These are phyloP conservation scores for Collybia sp. DNA, from an alignment of 768 basidiomycete genomes.

Conservation along the genomic window DNA sequence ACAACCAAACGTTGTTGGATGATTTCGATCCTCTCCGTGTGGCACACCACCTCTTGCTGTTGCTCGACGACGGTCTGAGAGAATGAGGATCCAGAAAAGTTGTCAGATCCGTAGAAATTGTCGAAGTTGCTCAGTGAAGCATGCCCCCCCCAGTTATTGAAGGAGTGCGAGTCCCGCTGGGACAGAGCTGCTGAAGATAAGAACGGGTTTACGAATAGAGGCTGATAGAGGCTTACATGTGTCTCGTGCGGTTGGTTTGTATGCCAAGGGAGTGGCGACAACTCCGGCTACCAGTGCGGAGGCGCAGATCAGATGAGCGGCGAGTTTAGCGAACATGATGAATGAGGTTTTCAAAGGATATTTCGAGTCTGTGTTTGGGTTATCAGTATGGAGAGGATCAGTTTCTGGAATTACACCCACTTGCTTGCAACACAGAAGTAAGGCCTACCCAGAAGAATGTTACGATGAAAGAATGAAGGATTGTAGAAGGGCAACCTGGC, in stretches of 20 bases:
- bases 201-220: not conserved
- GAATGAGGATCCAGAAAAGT: conserved; percentile 35
- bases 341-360: conserved; percentile 13
- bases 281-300: conserved; percentile 24
- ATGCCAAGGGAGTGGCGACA: conserved; percentile 24
- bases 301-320: conserved; percentile 22
- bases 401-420: conserved; percentile 9
- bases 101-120: conserved; percentile 38
- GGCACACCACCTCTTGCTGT: conserved; percentile 34
- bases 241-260: conserved; percentile 11
- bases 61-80: conserved; percentile 27
- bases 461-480: conserved; percentile 25
- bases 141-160: conserved; percentile 35
- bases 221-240: conserved; percentile 14
- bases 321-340: conserved; percentile 36
- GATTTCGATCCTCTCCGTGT: conserved; percentile 29
- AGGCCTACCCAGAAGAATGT: conserved; percentile 21
- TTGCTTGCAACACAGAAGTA: conserved; percentile 24
- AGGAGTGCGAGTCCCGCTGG: conserved; percentile 15
- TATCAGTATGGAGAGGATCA: conserved; percentile 1
- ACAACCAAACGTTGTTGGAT: conserved; percentile 42
- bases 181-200: not conserved
- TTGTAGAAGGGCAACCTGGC: conserved; percentile 35
- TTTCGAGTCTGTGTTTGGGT: conserved; percentile 1
- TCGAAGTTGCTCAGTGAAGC: conserved; percentile 34